Conservation (phyloP, 2,329 filamentous ascomycete species). For the Sporothrix brunneoviolacea region DNA sequence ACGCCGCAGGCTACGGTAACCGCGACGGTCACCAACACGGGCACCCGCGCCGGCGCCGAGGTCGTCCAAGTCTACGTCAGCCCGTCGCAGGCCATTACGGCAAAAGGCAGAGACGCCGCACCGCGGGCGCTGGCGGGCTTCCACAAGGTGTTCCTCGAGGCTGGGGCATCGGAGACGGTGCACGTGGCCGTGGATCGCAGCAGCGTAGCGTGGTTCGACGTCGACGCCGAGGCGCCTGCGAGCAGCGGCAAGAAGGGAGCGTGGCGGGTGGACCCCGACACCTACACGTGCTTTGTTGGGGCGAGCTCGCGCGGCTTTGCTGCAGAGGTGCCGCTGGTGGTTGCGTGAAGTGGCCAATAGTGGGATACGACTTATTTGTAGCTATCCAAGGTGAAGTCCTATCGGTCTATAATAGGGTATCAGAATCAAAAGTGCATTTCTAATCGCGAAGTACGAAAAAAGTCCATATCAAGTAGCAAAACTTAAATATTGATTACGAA, state of each 20-base stretch:
- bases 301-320: slow-evolving; percentile 14
- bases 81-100: neutral
- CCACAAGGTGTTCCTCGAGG: slow-evolving; percentile 9
- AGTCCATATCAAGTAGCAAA: too few species aligned
- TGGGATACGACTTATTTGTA: too few species aligned
- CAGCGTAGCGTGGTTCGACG: slow-evolving; percentile 15
- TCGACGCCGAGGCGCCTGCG: neutral
- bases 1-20: neutral
- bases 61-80: slow-evolving; percentile 15
- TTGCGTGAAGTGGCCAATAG: neutral
- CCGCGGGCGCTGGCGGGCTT: slow-evolving; percentile 16
- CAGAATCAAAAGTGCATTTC: too few species aligned
- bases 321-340: neutral
- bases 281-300: slow-evolving; percentile 13
- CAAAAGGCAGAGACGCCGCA: slow-evolving; percentile 1
- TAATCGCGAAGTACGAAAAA: too few species aligned
- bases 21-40: slow-evolving; percentile 12
- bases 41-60: slow-evolving; percentile 6
- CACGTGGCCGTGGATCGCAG: neutral
- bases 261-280: slow-evolving; percentile 17
- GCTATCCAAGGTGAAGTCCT: neutral
- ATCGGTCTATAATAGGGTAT: neutral
- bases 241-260: slow-evolving; percentile 1
- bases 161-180: neutral
- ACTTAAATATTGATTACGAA: too few species aligned